phyloP scores from a whole-genome alignment of 345 rosid genomes.

The Triadica sebifera region DNA sequence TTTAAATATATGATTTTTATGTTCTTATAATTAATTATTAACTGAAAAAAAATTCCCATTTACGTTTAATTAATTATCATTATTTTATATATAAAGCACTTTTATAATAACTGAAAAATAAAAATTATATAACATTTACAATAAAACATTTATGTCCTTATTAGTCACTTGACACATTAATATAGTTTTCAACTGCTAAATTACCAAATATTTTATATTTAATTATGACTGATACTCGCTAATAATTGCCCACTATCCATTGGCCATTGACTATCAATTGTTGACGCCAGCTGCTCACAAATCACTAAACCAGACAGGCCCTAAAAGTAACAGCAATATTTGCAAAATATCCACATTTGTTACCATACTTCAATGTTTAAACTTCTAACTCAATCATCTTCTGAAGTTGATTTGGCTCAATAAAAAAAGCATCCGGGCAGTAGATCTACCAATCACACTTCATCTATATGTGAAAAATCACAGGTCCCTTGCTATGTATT shows the following conservation, averaged over 20 bases:
- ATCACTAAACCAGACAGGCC: background rate
- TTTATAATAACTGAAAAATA: too few relatives aligned
- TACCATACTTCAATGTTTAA: background rate
- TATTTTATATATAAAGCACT: background rate
- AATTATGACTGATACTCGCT: too few relatives aligned
- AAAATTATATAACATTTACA: too few relatives aligned
- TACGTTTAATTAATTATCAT: background rate
- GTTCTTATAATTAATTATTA: too few relatives aligned
- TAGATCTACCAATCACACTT: too few relatives aligned
- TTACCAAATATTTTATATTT: too few relatives aligned
- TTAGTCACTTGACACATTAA: background rate
- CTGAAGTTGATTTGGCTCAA: background rate
- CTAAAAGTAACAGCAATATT: background rate
- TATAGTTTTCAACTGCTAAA: too few relatives aligned
- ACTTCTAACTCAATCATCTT: background rate
- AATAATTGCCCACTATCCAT: background rate
- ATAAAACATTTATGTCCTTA: background rate
- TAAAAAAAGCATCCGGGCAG: background rate
- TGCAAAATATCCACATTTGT: background rate
- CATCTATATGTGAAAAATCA: background rate
- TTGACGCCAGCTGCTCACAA: background rate
- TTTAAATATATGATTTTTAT: too few relatives aligned
- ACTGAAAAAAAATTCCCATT: background rate
- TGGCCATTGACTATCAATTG: background rate
- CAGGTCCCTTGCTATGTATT: background rate